These are phyloP conservation scores for Takashimella tepidaria DNA, from an alignment of 1,284 basidiomycete species.

Conservation along the genomic window DNA sequence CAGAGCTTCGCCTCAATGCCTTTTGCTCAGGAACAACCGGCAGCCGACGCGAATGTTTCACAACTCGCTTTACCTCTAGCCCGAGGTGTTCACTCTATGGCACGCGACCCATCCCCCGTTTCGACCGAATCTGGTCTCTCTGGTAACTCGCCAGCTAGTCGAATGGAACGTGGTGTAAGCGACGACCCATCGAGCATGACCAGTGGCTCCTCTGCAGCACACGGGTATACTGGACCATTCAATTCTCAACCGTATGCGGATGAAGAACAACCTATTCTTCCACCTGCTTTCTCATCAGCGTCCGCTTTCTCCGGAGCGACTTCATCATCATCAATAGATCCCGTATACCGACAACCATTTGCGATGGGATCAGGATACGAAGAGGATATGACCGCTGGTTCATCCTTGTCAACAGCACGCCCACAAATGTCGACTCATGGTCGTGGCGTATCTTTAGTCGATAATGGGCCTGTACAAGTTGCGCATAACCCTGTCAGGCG, in stretches of 20 bases:
- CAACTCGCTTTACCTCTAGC: slow-evolving; percentile 55
- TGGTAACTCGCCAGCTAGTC: too few relatives aligned
- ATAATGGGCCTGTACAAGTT: slow-evolving; percentile 71
- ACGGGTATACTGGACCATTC: background rate
- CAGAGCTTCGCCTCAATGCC: slow-evolving; percentile 46
- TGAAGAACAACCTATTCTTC: slow-evolving; percentile 56
- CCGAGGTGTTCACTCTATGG: slow-evolving; percentile 25
- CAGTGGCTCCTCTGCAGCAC: slow-evolving; percentile 3
- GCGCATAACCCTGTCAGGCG: slow-evolving; percentile 54
- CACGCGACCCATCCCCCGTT: slow-evolving; percentile 35
- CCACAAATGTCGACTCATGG: slow-evolving; percentile 32
- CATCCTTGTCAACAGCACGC: slow-evolving; percentile 18
- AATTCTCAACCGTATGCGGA: slow-evolving; percentile 29
- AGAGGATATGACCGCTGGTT: slow-evolving; percentile 25
- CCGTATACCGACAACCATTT: slow-evolving; percentile 35
- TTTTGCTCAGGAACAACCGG: slow-evolving; percentile 64
- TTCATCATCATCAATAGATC: slow-evolving; percentile 16
- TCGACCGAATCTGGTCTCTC: slow-evolving; percentile 39
- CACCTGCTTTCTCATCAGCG: slow-evolving; percentile 18
- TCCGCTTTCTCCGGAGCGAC: background rate
- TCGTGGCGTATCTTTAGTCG: slow-evolving; percentile 67
- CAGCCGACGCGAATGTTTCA: slow-evolving; percentile 51
- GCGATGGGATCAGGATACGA: slow-evolving; percentile 14
- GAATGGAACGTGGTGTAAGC: slow-evolving; percentile 19
- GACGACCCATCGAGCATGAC: slow-evolving; percentile 17